Percentiles rank a stretch among this genome's conserved stretches.
Conservation (phyloP, 2,329 filamentous ascomycete species). For the Cryphonectria japonica region DNA sequence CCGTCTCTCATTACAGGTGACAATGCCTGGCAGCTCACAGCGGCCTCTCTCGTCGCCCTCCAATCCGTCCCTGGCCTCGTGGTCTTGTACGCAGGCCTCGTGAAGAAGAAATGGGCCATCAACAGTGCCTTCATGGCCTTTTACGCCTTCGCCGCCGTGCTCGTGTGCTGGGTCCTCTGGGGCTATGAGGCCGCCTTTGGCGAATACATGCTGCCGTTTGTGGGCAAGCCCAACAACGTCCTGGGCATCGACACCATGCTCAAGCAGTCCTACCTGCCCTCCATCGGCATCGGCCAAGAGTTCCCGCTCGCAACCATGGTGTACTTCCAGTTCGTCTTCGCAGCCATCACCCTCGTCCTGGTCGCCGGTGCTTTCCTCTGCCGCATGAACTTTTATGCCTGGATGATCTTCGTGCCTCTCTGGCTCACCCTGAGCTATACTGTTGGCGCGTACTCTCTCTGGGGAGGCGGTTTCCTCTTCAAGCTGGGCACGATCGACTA, state of each 20-base stretch:
- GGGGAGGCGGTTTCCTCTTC: constrained; percentile 35
- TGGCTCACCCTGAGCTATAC: constrained; percentile 45
- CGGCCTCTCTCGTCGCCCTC: constrained; percentile 51
- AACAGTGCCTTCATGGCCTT: constrained; percentile 56
- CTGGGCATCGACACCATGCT: constrained; percentile 49
- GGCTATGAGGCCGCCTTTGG: constrained; percentile 54
- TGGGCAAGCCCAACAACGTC: constrained; percentile 50
- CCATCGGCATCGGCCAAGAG: constrained; percentile 44
- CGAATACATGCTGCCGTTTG: constrained; percentile 53
- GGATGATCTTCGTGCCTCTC: constrained; percentile 56
- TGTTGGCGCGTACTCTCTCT: constrained; percentile 28
- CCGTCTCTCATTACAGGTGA: constrained; percentile 42
- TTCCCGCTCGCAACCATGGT: constrained; percentile 54
- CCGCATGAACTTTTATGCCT: constrained; percentile 54
- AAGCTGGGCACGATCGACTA: constrained; percentile 54
- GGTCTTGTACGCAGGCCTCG: constrained; percentile 52
- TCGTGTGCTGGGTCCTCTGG: constrained; percentile 55
- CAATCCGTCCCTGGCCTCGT: constrained; percentile 54
- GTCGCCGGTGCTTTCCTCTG: constrained; percentile 51
- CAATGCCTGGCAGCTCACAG: constrained; percentile 57
- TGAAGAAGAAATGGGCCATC: constrained; percentile 53
- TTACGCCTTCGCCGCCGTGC: constrained; percentile 51
- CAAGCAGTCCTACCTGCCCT: constrained; percentile 46
- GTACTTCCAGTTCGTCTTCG: constrained; percentile 59
- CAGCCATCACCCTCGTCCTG: constrained; percentile 53